A percentile compares a stretch with the other conserved stretches of the same genome.
phyloP scores from a whole-genome alignment of 139 green algal species.

The Pseudopediastrum boryanum region DNA sequence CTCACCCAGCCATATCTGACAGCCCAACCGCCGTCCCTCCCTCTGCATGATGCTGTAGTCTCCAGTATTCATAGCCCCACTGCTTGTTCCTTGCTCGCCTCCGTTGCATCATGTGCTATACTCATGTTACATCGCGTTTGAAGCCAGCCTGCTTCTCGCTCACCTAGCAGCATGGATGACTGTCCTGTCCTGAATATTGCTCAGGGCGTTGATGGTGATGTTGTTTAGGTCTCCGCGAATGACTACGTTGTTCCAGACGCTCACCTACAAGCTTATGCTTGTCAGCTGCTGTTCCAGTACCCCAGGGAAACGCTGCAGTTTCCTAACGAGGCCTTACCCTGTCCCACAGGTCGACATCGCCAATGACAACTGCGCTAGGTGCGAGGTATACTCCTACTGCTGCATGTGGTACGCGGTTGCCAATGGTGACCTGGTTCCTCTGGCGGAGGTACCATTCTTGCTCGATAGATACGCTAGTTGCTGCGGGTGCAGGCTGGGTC shows the following conservation, averaged over 20 bases:
- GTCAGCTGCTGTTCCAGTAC: background rate
- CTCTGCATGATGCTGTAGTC: too few relatives aligned
- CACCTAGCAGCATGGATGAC: slow-evolving; percentile 90
- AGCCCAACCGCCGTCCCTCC: too few relatives aligned
- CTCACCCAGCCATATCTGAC: too few relatives aligned
- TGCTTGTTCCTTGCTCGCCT: too few relatives aligned
- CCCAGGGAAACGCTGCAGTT: background rate
- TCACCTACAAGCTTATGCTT: slow-evolving; percentile 58
- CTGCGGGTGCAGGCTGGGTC: slow-evolving; percentile 15
- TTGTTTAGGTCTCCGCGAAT: slow-evolving; percentile 89
- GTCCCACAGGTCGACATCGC: slow-evolving; percentile 88
- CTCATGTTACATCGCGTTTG: too few relatives aligned
- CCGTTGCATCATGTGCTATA: too few relatives aligned
- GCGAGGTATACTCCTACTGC: slow-evolving; percentile 79
- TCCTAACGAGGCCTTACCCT: slow-evolving; percentile 51
- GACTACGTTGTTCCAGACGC: slow-evolving; percentile 84
- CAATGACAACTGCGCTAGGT: slow-evolving; percentile 82
- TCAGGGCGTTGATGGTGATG: slow-evolving; percentile 75
- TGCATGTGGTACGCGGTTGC: slow-evolving; percentile 68
- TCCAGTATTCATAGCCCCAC: too few relatives aligned
- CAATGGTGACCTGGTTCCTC: slow-evolving; percentile 68
- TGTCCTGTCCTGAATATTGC: slow-evolving; percentile 77
- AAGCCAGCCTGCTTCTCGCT: background rate
- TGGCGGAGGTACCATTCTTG: slow-evolving; percentile 80
- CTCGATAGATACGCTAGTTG: slow-evolving; percentile 45